Evolutionary conservation across 305 asterid species (phyloP).

Genomic region (Galium porrigens): DNA sequence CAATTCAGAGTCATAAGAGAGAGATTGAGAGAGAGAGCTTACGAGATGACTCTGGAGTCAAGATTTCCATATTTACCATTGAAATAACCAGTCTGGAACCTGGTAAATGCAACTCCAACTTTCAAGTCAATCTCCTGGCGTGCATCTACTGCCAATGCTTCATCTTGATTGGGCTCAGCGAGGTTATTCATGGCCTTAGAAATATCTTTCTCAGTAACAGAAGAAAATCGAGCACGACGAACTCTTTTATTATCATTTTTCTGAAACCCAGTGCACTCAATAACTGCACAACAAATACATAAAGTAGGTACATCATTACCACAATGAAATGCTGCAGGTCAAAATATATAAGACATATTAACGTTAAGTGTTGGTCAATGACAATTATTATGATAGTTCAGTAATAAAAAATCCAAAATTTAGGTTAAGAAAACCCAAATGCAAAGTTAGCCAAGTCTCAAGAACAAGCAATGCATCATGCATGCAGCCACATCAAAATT

Average conservation of each 20-base stretch:
- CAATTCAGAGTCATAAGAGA: neutral
- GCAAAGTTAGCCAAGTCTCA: neutral
- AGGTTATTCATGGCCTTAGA: slow-evolving; percentile 60
- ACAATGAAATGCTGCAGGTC: neutral
- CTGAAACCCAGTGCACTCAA: slow-evolving; percentile 62
- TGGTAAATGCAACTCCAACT: slow-evolving; percentile 91
- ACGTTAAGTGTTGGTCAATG: neutral
- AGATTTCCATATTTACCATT: slow-evolving; percentile 94
- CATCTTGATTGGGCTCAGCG: slow-evolving; percentile 65
- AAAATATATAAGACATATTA: neutral
- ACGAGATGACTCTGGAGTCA: slow-evolving; percentile 90
- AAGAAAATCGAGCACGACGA: slow-evolving; percentile 77
- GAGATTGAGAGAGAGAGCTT: slow-evolving; percentile 28
- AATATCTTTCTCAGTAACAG: slow-evolving; percentile 80
- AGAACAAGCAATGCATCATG: neutral
- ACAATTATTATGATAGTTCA: neutral
- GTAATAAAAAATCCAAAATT: neutral
- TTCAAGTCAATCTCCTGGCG: slow-evolving; percentile 93
- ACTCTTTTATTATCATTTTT: slow-evolving; percentile 43
- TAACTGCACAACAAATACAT: slow-evolving; percentile 36
- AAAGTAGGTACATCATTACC: neutral
- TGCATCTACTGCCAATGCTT: slow-evolving; percentile 82
- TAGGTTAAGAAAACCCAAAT: neutral
- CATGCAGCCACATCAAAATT: neutral
- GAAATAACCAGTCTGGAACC: slow-evolving; percentile 81